Base-by-base conservation (phyloP, 2,329 filamentous ascomycete genomes). In the Coniochaeta pulveracea region DNA sequence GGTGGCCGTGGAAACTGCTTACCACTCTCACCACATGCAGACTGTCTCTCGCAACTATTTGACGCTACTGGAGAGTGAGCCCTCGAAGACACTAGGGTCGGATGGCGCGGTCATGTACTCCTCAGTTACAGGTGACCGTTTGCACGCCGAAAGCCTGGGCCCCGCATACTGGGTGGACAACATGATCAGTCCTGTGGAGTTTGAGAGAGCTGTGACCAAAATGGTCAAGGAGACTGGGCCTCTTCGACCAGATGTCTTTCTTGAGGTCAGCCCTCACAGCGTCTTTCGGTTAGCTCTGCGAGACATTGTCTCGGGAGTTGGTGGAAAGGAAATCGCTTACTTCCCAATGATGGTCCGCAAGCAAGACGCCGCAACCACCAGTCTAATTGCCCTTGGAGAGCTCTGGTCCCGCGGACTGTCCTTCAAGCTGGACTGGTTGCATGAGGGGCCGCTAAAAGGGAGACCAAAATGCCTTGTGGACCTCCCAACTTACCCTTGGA, bases 401-500 rank as follows among this genome's bases (percentile, higher is more conserved):
- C 30, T 33, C 11, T 33, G 30, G 30, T n/a, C 21, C 5, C 28
- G 28, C 15, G 28, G 17, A 12, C 17, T 31, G 10, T 19, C 28
- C 10, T 7, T 31, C 11, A 11, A 22, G 11, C 18, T 31, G 10
- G 28, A 31, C 28, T 31, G 28, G 28, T 19, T 25, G 12, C 21
- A 33, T 25, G 10, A 25, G 10, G 15, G 14, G 3, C 5, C 12
- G 3, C 15, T 19, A 18, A 9, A 6, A 25, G 10, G 18, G 7
- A 17, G 5, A 5, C 33, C 33, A 3, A 35, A 35, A 22, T 35
- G 34, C 28, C 26, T 35, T 10, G 26, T 28, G 3, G 58, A 64
- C 37, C 46, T 74, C 19, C 69, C 70, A 2, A 54, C 58, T 1
- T 73, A 73, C 38, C 58, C 64, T 3, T 74, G 69, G 68, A 69